Percentiles rank a stretch among this genome's conserved stretches.
Conservation (phyloP, 768 basidiomycete species). For the Leccinellum albellum region DNA sequence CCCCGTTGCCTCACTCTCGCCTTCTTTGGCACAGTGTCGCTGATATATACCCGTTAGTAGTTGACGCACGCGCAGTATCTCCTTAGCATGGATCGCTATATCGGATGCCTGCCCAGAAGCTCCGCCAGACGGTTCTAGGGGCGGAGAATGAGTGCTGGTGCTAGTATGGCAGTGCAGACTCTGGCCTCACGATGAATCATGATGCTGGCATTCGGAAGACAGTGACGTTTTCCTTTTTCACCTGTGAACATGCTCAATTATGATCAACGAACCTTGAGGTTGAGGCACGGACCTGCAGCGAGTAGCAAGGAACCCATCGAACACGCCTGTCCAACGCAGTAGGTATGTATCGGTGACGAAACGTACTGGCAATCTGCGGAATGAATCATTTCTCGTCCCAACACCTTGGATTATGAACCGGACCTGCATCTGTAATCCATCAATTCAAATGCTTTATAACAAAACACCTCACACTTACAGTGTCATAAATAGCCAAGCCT, state of each 20-base stretch:
- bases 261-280: constrained; percentile 6
- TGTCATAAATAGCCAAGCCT: constrained; percentile 96
- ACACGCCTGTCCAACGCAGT: constrained; percentile 92
- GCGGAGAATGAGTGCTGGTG: constrained; percentile 8
- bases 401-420: constrained; percentile 10
- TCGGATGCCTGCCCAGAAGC: constrained; percentile 94
- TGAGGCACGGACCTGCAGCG: constrained; percentile 56
- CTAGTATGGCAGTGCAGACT: background rate
- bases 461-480: constrained; percentile 49
- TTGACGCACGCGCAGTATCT: constrained; percentile 87
- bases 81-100: constrained; percentile 96
- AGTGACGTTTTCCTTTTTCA: constrained; percentile 86
- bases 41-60: constrained; percentile 86
- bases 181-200: constrained; percentile 90
- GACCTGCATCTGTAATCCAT: constrained; percentile 66
- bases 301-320: constrained; percentile 95
- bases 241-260: constrained; percentile 36
- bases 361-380: constrained; percentile 60
- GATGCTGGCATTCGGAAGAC: constrained; percentile 89
- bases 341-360: constrained; percentile 92
- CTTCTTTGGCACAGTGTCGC: constrained; percentile 68
- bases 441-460: constrained; percentile 8
- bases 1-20: constrained; percentile 61
- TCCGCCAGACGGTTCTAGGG: constrained; percentile 89
- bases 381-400: constrained; percentile 23